Evolutionary conservation across 495 filamentous ascomycete genomes (phyloP), one percentile per base, ranked within the genome.

Genomic region (Neurospora hispaniola): DNA sequence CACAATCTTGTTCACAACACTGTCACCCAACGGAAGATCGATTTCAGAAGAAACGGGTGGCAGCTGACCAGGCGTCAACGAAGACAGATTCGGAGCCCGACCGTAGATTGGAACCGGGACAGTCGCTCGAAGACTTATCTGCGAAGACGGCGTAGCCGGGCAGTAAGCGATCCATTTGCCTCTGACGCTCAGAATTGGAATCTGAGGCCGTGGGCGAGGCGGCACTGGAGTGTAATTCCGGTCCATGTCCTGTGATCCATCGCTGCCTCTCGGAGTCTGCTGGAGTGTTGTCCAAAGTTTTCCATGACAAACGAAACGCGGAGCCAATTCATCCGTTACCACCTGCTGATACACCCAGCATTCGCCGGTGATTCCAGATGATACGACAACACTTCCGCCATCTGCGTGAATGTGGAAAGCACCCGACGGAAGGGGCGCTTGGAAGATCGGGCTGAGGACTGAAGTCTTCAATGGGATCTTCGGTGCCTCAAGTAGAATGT

Each of bases 211-310:
- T 18, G 82, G 81, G 42, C 80, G 81, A 73, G 76, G 80, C 76
- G 75, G 82, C 75, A 75, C 70, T 41, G 76, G 79, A 44, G 71
- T 78, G 71, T 78, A 81, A 72, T 80, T 80, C 68, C 78, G 77
- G 70, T 84, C 82, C n/a, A 78, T 66, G 20, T 89, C 88, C 72
- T 82, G 84, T 20, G 83, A 74, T 27, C 77, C 76, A 76, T 82
- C 87, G 7, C 54, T 62, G 80, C 75, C 86, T 82, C 78, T 80
- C 40, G 74, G 79, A 8, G 78, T 72, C 39, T 87, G 84, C 77
- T 94, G 91, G 27, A 95, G 84, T 27, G 87, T 89, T 1, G 94
- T 97, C 94, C 94, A 97, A 8, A 93, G 83, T 80, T 97, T 97
- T 7, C 91, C 94, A 42, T 94, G 81, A 77, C 87, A 90, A 70